Evolutionary conservation across 139 green algal species (phyloP), one percentile per base, ranked within the genome.

Genomic region (Haematococcus lacustris): DNA sequence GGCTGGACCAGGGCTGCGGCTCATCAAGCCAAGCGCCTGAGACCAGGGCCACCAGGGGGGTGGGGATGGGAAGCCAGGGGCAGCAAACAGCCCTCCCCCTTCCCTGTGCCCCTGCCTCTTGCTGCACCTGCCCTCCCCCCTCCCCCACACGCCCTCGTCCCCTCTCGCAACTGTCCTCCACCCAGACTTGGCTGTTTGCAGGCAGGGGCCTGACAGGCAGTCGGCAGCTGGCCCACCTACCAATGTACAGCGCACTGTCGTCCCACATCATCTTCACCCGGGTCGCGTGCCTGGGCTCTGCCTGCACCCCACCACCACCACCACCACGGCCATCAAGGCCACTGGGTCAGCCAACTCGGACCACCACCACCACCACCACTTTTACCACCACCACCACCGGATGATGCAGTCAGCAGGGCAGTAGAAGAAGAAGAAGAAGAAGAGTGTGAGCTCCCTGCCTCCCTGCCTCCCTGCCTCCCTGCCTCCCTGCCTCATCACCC

Each of bases 1-100:
- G 40, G 1, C 3, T 34, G 30, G 71, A 59, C 60, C 59, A 70
- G 5, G 60, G 59, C 1, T 68, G 40, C 1, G 71, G 71, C 59
- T 76, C 71, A 5, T 70, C 71, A 38, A 76, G 4, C 60, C 60
- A 70, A 26, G 71, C 71, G 30, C 38, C 71, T 1, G 70, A 38
- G 60, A 64, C 70, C 30, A 76, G 40, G 2, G 33, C 66, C 1
- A 51, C 39, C 3, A 65, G 60, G 47, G 5, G 38, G 51, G 5
- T 51, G 67, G 1, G 13, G 2, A 32, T 57, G 57, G 26, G 33
- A 51, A 25, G 70, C 53, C 38, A 28, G 3, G 23, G 53, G 53
- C 57, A 51, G 63, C 63, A 23, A 9, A 33, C 57, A 32, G 21
- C 23, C 57, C 9, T 57, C 13, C 47, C 13, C 13, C 17, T 9